Percentiles rank a stretch among this genome's conserved stretches.
These are phyloP conservation scores for Colletotrichum abscissum DNA, from an alignment of 2,329 filamentous ascomycete species.

Conservation along the genomic window DNA sequence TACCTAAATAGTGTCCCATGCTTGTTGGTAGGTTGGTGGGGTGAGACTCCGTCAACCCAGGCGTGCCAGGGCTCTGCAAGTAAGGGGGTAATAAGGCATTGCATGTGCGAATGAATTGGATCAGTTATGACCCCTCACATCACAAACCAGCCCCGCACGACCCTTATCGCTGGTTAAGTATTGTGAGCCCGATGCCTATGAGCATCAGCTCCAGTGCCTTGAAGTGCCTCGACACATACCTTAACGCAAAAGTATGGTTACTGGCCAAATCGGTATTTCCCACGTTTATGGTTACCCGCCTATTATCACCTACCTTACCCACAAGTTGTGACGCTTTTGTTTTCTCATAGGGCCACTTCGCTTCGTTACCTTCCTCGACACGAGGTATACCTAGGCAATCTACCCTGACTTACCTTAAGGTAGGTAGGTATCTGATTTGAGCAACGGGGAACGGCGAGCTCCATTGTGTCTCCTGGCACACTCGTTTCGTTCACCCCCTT, in stretches of 20 bases:
- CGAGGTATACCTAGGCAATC: background rate
- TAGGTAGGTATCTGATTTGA: background rate
- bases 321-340: background rate
- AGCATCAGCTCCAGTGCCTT: no score
- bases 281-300: background rate
- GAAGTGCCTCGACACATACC: background rate
- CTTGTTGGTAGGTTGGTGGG: no score
- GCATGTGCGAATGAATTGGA: no score
- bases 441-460: conserved; percentile 29
- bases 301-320: background rate
- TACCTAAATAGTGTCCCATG: no score
- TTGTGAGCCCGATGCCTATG: no score
- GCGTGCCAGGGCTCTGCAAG: no score
- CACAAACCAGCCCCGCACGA: conserved; percentile 7
- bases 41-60: no score
- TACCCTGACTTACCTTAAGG: no score
- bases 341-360: background rate
- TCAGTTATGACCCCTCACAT: no score
- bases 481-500: background rate
- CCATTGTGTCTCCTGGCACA: conserved; percentile 30
- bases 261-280: background rate
- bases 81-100: background rate
- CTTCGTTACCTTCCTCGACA: background rate
- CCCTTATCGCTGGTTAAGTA: conserved; percentile 10
- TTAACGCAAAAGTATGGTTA: background rate